Base-by-base conservation (phyloP, 2,329 filamentous ascomycete genomes). In the Fusarium sp. region DNA sequence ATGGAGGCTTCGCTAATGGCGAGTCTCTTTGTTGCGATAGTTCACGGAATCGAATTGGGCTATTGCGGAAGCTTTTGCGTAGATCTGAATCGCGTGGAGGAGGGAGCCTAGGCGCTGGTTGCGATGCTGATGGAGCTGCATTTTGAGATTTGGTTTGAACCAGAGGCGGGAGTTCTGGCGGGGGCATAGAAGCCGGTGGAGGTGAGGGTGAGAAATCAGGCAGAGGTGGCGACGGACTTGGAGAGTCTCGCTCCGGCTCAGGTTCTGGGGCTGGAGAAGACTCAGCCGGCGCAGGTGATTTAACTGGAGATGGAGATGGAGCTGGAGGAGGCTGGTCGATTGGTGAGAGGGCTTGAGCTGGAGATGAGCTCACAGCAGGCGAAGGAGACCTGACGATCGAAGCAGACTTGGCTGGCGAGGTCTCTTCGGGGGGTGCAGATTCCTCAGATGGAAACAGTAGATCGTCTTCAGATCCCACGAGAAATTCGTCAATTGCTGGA, bases 41-140 rank as follows among this genome's bases (percentile, higher is more conserved):
- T 25, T 66, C 63, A 15, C 75, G 78, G 65, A 80, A 77, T 65
- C 78, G 78, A 3, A 82, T 84, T 0, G 85, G 84, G 13, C 83
- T 86, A 46, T 81, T 81, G 56, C 88, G 85, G 25, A 88, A 88
- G 1, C 86, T 86, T 17, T 76, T 71, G 1, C 85, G 83, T 8
- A 84, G 84, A 4, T 83, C 76, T 0, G 82, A 79, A 54, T 88
- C 85, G 2, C 76, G 74, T 11, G 81, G 73, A 0, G 84, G 49
- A 0, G 56, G 63, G 2, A 64, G 11, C 29, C 57, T 53, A 1
- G 65, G 48, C 6, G 54, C 53, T 4, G 67, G 65, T 1, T 57
- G 57, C 6, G 59, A 61, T 8, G 47, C 46, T 3, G 63, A 49
- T 8, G 63, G 49, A 2, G 14, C 27, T n/a, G 42, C 50, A 2